A percentile compares a stretch with the other conserved stretches of the same genome.
Evolutionary conservation across 1,139 yeast genomes (phyloP).

Genomic region (Yamadazyma taylorii): DNA sequence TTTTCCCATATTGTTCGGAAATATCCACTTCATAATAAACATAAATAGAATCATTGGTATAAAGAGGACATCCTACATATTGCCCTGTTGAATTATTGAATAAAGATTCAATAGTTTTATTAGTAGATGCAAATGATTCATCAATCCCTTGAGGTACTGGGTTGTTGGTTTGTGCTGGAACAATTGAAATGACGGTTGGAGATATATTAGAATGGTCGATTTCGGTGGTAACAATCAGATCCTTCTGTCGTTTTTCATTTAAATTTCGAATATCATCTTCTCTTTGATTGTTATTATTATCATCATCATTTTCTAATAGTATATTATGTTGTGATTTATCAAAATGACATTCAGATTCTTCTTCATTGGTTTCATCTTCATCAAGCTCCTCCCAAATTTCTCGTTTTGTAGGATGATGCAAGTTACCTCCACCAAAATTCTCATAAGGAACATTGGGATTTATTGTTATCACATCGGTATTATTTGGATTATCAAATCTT

Average conservation of each 20-base stretch:
- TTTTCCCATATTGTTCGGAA: conserved; percentile 29
- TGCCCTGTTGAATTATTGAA: conserved; percentile 29
- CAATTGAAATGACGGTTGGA: conserved; percentile 1
- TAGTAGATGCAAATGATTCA: conserved; percentile 12
- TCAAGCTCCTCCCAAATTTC: too few relatives aligned
- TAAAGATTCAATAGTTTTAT: conserved; percentile 22
- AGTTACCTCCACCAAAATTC: too few relatives aligned
- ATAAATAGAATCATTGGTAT: conserved; percentile 38
- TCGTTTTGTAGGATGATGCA: too few relatives aligned
- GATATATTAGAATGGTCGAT: not conserved
- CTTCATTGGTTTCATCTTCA: not conserved
- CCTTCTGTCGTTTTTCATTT: not conserved
- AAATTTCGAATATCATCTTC: too few relatives aligned
- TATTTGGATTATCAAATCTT: conserved; percentile 8
- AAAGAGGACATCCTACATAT: conserved; percentile 43
- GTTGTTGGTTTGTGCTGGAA: not conserved
- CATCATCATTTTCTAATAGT: too few relatives aligned
- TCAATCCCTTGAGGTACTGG: not conserved
- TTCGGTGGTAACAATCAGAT: not conserved
- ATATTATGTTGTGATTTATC: too few relatives aligned
- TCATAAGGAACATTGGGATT: conserved; percentile 12
- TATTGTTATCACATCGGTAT: conserved; percentile 12
- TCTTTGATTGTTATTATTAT: too few relatives aligned
- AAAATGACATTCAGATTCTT: not conserved
- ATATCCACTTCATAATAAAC: conserved; percentile 42